Evolutionary conservation across 441 rosid genomes (phyloP), one percentile per base, ranked within the genome.

Genomic region (Kokia cookei): DNA sequence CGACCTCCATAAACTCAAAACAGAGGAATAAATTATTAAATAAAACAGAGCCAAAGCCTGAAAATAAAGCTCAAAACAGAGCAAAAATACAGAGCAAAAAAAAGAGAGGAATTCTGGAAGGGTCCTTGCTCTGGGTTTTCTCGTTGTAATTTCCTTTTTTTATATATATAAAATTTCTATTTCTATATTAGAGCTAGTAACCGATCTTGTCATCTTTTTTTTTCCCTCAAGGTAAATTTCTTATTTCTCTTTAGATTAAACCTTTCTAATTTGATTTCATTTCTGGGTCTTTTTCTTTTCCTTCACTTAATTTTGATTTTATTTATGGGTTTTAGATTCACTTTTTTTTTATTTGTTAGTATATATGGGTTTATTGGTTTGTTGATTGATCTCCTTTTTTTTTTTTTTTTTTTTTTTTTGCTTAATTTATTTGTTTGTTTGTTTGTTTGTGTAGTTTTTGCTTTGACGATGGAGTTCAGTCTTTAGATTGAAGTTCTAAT

Each of bases 121-220:
- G 19, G 66, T 69, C 75, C 32, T 26, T 37, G 66, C 22, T 66
- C 73, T 54, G 24, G 75, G 75, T 73, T 78, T 71, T 69, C 72
- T 73, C 47, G 63, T 68, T 60, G 19, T 60, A 19, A 61, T 43
- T 22, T 1, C 13, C 26, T 32, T 79, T 79, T 69, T 54, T 19
- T 19, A 10, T 19, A 22, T 32, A 32, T 32, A 27, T 59, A 5
- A 2, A 32, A 47, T 63, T 64, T 32, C 35, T 7, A n/a, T 43
- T 5, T 63, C 59, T n/a, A 55, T 32, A 45, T 70, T 15, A 45
- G 43, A 8, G 17, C 71, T 42, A 51, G 50, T 73, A 24, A 64
- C 69, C 57, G 82, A 76, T 76, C 75, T 50, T 72, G 71, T 71
- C 61, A 5, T 47, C n/a, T 59, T 70, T 53, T 74, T 22, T 42